phyloP scores from a whole-genome alignment of 208 protist species.

The Borovskyia barvae region DNA sequence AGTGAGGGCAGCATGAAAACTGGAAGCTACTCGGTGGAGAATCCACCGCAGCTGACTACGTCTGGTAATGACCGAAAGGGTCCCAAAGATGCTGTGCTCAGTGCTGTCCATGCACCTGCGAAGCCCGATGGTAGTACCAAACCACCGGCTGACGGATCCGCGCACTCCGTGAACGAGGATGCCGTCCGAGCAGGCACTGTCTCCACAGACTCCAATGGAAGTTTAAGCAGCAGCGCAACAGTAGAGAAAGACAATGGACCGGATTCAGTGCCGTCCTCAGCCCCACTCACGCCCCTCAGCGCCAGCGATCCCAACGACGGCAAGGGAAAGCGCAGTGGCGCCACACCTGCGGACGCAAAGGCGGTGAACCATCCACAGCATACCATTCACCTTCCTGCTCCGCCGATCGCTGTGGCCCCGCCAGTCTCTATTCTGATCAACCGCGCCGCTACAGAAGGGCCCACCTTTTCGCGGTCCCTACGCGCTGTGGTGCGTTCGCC shows the following conservation, averaged over 20 bases:
- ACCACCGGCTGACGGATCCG: too few relatives aligned
- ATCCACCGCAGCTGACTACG: too few relatives aligned
- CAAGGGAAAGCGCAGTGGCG: not conserved
- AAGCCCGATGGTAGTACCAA: too few relatives aligned
- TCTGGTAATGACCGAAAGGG: too few relatives aligned
- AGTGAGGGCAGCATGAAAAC: too few relatives aligned
- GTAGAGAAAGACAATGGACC: not conserved
- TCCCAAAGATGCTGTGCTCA: too few relatives aligned
- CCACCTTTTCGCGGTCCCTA: slow-evolving; percentile 4
- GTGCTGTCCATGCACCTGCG: too few relatives aligned
- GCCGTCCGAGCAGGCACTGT: too few relatives aligned
- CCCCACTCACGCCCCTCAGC: too few relatives aligned
- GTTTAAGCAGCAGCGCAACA: not conserved
- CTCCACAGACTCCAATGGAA: too few relatives aligned
- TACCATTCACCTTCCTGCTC: slow-evolving; percentile 16
- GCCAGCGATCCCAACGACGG: not conserved
- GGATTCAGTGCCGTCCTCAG: not conserved
- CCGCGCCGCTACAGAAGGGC: not conserved
- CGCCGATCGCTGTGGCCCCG: slow-evolving; percentile 14
- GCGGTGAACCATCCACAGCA: not conserved
- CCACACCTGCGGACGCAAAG: not conserved
- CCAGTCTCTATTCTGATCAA: slow-evolving; percentile 34
- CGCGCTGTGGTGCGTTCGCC: slow-evolving; percentile 32
- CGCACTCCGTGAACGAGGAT: too few relatives aligned
- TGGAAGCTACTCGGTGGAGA: too few relatives aligned